These are phyloP conservation scores for Penicillium nucicola DNA, from an alignment of 495 filamentous ascomycete genomes.

Conservation along the genomic window DNA sequence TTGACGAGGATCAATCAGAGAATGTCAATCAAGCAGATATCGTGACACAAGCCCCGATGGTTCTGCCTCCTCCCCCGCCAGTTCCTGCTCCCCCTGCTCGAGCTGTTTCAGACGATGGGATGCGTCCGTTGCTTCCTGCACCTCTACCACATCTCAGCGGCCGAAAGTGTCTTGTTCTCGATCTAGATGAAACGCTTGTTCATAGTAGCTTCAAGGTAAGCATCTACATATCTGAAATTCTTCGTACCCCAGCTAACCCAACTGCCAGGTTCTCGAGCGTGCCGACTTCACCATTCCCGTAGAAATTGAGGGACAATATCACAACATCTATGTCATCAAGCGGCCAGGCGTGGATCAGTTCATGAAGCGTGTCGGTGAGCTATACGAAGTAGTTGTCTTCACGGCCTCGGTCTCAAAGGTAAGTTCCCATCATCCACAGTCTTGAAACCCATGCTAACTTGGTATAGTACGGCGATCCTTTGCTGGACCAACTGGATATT, in stretches of 20 bases:
- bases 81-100: slow-evolving; percentile 31
- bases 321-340: slow-evolving; percentile 99
- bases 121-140: slow-evolving; percentile 71
- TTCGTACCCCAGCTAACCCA: slow-evolving; percentile 21
- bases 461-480: slow-evolving; percentile 85
- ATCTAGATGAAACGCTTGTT: slow-evolving; percentile 97
- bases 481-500: slow-evolving; percentile 96
- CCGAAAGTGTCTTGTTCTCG: slow-evolving; percentile 91
- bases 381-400: slow-evolving; percentile 98
- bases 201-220: slow-evolving; percentile 98
- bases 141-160: slow-evolving; percentile 72
- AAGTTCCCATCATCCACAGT: slow-evolving; percentile 19
- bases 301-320: slow-evolving; percentile 97
- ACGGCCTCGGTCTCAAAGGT: slow-evolving; percentile 99
- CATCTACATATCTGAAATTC: slow-evolving; percentile 1
- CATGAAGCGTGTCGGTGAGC: slow-evolving; percentile 96
- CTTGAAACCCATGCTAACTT: slow-evolving; percentile 2
- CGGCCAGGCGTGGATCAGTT: slow-evolving; percentile 95
- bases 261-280: slow-evolving; percentile 82
- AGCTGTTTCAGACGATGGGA: slow-evolving; percentile 27
- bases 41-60: slow-evolving; percentile 32
- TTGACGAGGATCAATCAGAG: slow-evolving; percentile 13
- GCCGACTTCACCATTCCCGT: slow-evolving; percentile 99
- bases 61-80: slow-evolving; percentile 61
- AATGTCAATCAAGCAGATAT: slow-evolving; percentile 26